These are phyloP conservation scores for Celoporthe dispersa DNA, from an alignment of 2,329 filamentous ascomycete genomes.

Conservation along the genomic window DNA sequence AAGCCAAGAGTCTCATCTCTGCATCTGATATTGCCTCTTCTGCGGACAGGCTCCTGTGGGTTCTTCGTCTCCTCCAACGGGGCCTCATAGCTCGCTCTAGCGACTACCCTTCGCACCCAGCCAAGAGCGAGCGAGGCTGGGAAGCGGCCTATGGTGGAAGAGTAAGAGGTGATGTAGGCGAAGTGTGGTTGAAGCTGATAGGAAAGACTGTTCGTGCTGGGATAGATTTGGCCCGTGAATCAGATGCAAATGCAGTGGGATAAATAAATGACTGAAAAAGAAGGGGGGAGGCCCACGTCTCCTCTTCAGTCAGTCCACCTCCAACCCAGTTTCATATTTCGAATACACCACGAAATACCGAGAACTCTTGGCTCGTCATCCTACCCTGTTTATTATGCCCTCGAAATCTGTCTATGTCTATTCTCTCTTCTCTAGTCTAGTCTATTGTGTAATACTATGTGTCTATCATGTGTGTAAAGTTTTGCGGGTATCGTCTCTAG, in stretches of 20 bases:
- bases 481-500: slow-evolving; percentile 24
- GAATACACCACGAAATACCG: neutral
- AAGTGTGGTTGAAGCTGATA: neutral
- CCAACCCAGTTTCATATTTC: neutral
- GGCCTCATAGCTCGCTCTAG: no score
- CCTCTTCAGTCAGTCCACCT: neutral
- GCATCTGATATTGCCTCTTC: no score
- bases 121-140: no score
- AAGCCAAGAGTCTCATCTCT: no score
- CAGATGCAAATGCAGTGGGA: neutral
- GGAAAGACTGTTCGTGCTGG: neutral
- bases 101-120: no score
- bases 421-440: neutral
- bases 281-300: neutral
- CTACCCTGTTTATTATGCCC: neutral
- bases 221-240: neutral
- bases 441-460: slow-evolving; percentile 10
- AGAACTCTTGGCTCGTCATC: neutral
- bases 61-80: no score
- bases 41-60: no score
- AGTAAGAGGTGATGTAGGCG: neutral
- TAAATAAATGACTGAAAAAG: neutral
- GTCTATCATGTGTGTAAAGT: slow-evolving; percentile 9
- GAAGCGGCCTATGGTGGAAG: no score
- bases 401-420: neutral